Evolutionary conservation across 805 yeast species (phyloP).

Genomic region (Limtongia smithiae): DNA sequence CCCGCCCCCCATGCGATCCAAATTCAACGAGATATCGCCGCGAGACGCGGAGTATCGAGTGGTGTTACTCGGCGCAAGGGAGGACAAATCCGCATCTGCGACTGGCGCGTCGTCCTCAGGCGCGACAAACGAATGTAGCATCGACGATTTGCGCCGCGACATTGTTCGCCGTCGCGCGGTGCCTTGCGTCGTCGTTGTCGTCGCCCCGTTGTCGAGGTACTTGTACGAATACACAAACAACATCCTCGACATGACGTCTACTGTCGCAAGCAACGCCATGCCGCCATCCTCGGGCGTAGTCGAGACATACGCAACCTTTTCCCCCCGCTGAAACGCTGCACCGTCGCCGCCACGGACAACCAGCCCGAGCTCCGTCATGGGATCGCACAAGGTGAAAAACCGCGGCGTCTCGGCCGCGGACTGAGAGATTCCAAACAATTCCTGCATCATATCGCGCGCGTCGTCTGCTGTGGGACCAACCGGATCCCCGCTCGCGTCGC

Average conservation of each 20-base stretch:
- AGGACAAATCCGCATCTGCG: constrained; percentile 1
- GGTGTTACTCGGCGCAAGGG: constrained; percentile 4
- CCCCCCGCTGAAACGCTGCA: too few relatives aligned
- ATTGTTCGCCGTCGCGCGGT: constrained; percentile 16
- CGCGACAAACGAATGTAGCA: constrained; percentile 19
- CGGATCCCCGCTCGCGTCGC: constrained; percentile 36
- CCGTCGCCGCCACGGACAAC: too few relatives aligned
- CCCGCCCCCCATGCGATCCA: constrained; percentile 40
- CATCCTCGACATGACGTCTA: too few relatives aligned
- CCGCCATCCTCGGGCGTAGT: too few relatives aligned
- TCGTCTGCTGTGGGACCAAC: neutral
- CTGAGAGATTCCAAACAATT: neutral
- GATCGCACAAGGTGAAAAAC: constrained; percentile 69
- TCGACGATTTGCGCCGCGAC: constrained; percentile 21
- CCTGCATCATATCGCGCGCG: neutral
- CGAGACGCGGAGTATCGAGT: constrained; percentile 14
- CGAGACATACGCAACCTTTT: too few relatives aligned
- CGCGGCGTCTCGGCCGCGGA: constrained; percentile 29
- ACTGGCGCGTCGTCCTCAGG: constrained; percentile 8
- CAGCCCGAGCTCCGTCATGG: constrained; percentile 67
- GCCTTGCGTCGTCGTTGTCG: constrained; percentile 2
- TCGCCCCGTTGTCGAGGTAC: constrained; percentile 47
- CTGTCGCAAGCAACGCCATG: too few relatives aligned
- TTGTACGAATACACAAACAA: constrained; percentile 50
- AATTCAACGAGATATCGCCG: constrained; percentile 19